Conservation (phyloP, 306 rosid species). For the Oxytropis ochrocephala region DNA sequence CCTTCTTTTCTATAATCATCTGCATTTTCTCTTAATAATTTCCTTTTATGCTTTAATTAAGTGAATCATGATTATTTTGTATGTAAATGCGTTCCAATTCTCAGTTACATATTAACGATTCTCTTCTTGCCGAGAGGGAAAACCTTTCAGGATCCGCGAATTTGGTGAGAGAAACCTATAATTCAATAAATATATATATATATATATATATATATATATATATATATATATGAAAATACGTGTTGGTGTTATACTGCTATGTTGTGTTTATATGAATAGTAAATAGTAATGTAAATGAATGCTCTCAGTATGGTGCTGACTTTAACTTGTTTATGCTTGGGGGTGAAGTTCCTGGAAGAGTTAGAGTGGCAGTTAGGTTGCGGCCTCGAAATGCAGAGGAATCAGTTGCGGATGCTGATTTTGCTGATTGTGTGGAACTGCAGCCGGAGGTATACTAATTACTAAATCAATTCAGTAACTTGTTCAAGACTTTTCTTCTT, state of each 20-base stretch:
- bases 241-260: not conserved
- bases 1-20: no score
- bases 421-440: conserved; percentile 91
- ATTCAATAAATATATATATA: no score
- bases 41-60: no score
- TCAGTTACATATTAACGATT: no score
- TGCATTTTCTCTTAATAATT: no score
- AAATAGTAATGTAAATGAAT: not conserved
- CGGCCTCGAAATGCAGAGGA: conserved; percentile 84
- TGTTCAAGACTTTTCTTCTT: not conserved
- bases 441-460: conserved; percentile 80
- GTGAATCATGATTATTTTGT: no score
- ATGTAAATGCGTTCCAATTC: no score
- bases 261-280: not conserved
- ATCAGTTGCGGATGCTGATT: conserved; percentile 74
- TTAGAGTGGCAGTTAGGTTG: conserved; percentile 91
- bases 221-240: no score
- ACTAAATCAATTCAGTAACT: not conserved
- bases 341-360: conserved; percentile 90
- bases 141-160: no score
- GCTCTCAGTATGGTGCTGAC: conserved; percentile 16
- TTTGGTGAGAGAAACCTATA: no score
- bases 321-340: not conserved
- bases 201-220: no score
- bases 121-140: no score